These are phyloP conservation scores for Chernovozyma aurita DNA, from an alignment of 1,139 yeast species.

Conservation along the genomic window DNA sequence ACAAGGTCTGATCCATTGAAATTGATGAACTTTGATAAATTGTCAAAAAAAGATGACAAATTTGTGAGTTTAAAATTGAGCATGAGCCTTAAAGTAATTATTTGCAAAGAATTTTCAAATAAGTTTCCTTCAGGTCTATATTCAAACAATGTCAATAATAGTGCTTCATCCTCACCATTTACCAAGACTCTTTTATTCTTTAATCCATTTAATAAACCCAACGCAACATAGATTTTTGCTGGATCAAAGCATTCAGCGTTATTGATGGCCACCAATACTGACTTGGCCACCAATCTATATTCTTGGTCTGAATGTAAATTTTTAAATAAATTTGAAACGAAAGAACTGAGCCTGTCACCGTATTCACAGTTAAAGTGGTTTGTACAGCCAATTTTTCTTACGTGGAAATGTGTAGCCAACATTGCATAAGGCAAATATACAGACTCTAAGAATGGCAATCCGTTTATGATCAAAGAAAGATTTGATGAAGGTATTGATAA, in stretches of 20 bases:
- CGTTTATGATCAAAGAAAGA: constrained; percentile 46
- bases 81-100: constrained; percentile 44
- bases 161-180: constrained; percentile 26
- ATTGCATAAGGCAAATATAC: constrained; percentile 60
- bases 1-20: constrained; percentile 36
- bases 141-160: constrained; percentile 45
- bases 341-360: constrained; percentile 48
- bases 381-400: constrained; percentile 18
- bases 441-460: constrained; percentile 44
- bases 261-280: constrained; percentile 44
- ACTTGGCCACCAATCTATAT: constrained; percentile 12
- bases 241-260: constrained; percentile 62
- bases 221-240: constrained; percentile 57
- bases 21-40: constrained; percentile 37
- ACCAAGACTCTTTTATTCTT: constrained; percentile 18
- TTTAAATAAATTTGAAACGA: constrained; percentile 42
- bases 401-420: constrained; percentile 59
- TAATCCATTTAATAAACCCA: constrained; percentile 57
- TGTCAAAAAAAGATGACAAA: constrained; percentile 21
- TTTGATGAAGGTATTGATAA: constrained; percentile 48
- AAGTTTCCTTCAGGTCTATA: constrained; percentile 57
- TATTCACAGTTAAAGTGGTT: constrained; percentile 44
- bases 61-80: constrained; percentile 23
- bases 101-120: constrained; percentile 47
- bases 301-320: constrained; percentile 26